Evolutionary conservation across 2,329 filamentous ascomycete genomes (phyloP).

Genomic region (Sphaerulina populicola): DNA sequence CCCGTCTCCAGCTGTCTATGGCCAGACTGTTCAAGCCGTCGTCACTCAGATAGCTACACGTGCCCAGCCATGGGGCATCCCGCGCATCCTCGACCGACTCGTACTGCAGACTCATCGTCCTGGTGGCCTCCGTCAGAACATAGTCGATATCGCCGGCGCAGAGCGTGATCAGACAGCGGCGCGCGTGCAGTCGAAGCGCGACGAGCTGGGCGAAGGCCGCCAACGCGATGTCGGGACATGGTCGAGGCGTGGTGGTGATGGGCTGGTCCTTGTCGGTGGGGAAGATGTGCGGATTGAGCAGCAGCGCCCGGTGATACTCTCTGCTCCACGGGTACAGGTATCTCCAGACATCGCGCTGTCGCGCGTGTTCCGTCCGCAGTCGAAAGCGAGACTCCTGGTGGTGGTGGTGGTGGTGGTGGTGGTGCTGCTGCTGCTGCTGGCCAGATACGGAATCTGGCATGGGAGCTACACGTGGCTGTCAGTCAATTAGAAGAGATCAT

Average conservation of each 20-base stretch:
- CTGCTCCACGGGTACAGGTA: background rate
- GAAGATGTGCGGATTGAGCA: background rate
- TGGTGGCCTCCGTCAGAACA: constrained; percentile 47
- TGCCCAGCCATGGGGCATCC: constrained; percentile 34
- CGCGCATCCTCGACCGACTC: constrained; percentile 25
- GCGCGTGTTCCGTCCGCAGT: background rate
- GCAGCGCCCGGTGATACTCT: background rate
- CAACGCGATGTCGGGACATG: constrained; percentile 29
- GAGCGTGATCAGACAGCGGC: constrained; percentile 45
- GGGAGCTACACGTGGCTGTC: too few species aligned
- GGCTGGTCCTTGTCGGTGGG: background rate
- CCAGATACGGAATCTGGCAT: too few species aligned
- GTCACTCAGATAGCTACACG: constrained; percentile 27
- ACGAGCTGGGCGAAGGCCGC: constrained; percentile 45
- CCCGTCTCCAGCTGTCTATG: constrained; percentile 11
- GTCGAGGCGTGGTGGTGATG: background rate
- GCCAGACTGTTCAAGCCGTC: constrained; percentile 19
- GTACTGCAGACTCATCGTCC: constrained; percentile 37
- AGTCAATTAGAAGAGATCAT: too few species aligned
- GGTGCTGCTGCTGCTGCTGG: background rate
- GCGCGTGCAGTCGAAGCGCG: constrained; percentile 42
- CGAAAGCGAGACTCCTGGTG: background rate
- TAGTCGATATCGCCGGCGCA: constrained; percentile 43
- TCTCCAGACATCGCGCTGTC: background rate
- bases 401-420: background rate